These are phyloP conservation scores for Talaromyces rugulosus DNA, from an alignment of 2,329 filamentous ascomycete genomes.

Conservation along the genomic window DNA sequence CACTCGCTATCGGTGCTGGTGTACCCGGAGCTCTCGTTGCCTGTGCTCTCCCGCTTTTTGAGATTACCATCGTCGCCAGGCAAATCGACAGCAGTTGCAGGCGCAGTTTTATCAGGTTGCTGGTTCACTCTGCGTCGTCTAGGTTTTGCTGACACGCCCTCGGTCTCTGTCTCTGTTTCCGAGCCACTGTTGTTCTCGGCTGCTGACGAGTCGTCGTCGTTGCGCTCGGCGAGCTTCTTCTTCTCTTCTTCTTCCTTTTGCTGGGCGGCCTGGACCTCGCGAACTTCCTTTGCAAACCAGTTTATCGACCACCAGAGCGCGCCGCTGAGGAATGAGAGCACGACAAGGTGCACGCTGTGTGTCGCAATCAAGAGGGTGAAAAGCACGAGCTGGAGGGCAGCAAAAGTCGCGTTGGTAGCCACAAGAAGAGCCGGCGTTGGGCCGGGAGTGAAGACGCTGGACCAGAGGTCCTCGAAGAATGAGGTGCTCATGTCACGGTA, in stretches of 20 bases:
- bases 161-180: slow-evolving; percentile 34
- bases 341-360: slow-evolving; percentile 80
- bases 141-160: slow-evolving; percentile 9
- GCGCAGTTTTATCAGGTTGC: slow-evolving; percentile 11
- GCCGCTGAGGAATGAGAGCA: slow-evolving; percentile 73
- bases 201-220: slow-evolving; percentile 12
- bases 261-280: slow-evolving; percentile 48
- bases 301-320: slow-evolving; percentile 93
- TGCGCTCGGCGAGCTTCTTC: slow-evolving; percentile 11
- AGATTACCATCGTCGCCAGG: slow-evolving; percentile 39
- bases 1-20: slow-evolving; percentile 90
- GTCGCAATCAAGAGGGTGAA: slow-evolving; percentile 72
- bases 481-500: slow-evolving; percentile 33
- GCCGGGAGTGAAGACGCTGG: slow-evolving; percentile 89
- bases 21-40: slow-evolving; percentile 51
- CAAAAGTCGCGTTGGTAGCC: slow-evolving; percentile 88
- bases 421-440: slow-evolving; percentile 81
- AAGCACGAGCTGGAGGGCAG: slow-evolving; percentile 75
- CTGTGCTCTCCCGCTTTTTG: slow-evolving; percentile 43
- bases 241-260: slow-evolving; percentile 26
- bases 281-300: slow-evolving; percentile 79
- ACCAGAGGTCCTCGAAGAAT: slow-evolving; percentile 74
- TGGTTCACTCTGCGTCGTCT: slow-evolving; percentile 8
- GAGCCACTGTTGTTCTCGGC: slow-evolving; percentile 40
- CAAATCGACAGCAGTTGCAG: slow-evolving; percentile 33